Conservation (phyloP, 2,329 filamentous ascomycete genomes). For the Phyllosticta citriasiana region DNA sequence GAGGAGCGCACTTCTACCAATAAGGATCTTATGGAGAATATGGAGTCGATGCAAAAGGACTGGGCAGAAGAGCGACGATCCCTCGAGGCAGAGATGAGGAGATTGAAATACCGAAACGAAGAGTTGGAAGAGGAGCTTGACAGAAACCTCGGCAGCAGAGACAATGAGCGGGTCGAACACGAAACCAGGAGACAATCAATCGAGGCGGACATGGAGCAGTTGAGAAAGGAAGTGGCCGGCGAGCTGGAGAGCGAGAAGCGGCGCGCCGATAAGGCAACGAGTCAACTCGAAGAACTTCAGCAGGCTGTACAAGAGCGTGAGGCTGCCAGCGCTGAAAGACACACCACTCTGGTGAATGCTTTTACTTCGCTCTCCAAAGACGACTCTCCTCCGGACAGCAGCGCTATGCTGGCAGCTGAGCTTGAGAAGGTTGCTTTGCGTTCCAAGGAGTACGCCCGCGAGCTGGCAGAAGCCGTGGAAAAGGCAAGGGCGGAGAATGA, state of each 20-base stretch:
- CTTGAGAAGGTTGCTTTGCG: constrained; percentile 36
- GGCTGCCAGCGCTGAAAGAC: constrained; percentile 24
- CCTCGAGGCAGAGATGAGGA: constrained; percentile 69
- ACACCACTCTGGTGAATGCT: constrained; percentile 22
- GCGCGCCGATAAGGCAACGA: constrained; percentile 14
- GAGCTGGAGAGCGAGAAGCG: constrained; percentile 35
- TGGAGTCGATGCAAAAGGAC: constrained; percentile 83
- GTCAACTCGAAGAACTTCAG: constrained; percentile 41
- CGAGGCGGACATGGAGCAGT: constrained; percentile 59
- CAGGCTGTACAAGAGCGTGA: constrained; percentile 46
- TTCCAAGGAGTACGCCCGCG: constrained; percentile 34
- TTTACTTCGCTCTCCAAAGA: constrained; percentile 28
- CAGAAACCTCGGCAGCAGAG: constrained; percentile 67
- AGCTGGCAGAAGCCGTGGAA: constrained; percentile 36
- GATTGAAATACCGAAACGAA: constrained; percentile 67
- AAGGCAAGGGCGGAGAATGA: constrained; percentile 38
- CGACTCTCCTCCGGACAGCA: constrained; percentile 25
- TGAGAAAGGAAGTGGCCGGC: constrained; percentile 40
- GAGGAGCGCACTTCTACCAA: constrained; percentile 88
- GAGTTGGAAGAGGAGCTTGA: constrained; percentile 90
- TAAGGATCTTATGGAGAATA: constrained; percentile 85
- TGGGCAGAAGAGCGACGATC: constrained; percentile 77
- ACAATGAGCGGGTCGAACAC: constrained; percentile 65
- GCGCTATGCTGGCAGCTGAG: constrained; percentile 28
- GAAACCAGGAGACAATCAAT: constrained; percentile 60